A percentile compares a stretch with the other conserved stretches of the same genome.
These are phyloP conservation scores for Ogataea angusta DNA, from an alignment of 805 yeast species.

Conservation along the genomic window DNA sequence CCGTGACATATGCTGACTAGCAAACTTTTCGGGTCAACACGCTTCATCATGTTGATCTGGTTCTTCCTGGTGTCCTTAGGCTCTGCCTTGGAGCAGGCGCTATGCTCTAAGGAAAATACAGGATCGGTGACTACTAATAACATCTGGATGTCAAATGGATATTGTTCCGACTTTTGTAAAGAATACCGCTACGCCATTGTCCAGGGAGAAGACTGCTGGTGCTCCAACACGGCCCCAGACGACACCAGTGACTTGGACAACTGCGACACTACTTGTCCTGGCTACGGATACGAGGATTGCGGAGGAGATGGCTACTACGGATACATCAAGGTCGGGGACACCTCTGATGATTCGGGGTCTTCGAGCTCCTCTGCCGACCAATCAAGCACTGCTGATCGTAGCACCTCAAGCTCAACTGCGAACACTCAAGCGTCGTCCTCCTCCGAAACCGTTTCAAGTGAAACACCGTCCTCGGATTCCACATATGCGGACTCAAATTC, in stretches of 20 bases:
- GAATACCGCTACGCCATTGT: conserved; percentile 44
- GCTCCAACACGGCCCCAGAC: conserved; percentile 42
- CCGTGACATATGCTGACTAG: neutral
- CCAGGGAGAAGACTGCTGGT: conserved; percentile 46
- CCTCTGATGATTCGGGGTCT: neutral
- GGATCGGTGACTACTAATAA: conserved; percentile 17
- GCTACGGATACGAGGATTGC: conserved; percentile 41
- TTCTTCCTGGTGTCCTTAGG: neutral
- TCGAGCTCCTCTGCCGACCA: neutral
- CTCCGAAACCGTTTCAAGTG: neutral
- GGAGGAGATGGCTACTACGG: conserved; percentile 29
- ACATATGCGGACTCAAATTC: neutral
- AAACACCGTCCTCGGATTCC: neutral
- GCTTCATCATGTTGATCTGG: conserved; percentile 1
- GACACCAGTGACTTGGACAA: conserved; percentile 33
- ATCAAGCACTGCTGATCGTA: neutral
- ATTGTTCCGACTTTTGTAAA: conserved; percentile 39
- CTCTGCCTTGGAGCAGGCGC: conserved; percentile 9
- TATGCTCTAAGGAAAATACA: conserved; percentile 31
- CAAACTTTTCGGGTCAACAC: neutral
- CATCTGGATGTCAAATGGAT: conserved; percentile 37
- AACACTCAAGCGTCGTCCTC: neutral
- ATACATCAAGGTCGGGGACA: conserved; percentile 17
- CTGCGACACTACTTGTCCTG: conserved; percentile 44
- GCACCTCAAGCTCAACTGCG: neutral